A percentile compares a stretch with the other conserved stretches of the same genome.
Evolutionary conservation across 108 stramenopile species (phyloP).

Genomic region (Nannochloropsis oceanica): DNA sequence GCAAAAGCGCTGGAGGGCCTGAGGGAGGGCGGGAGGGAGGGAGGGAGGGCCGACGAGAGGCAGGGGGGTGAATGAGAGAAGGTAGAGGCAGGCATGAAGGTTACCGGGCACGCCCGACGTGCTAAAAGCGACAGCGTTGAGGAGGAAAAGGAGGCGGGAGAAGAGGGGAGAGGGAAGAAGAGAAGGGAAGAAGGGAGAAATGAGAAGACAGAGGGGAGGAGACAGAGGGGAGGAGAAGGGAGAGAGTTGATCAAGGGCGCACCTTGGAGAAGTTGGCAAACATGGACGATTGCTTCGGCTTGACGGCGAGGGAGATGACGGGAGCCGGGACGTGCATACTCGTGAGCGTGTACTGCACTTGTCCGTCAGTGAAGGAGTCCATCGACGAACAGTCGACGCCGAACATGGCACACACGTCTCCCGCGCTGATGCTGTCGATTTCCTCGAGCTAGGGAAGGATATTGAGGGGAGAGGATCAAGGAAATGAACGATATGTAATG

Average conservation of each 20-base stretch:
- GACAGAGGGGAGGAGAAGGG: not conserved
- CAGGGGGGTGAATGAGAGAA: not conserved
- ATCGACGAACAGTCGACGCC: slow-evolving; percentile 93
- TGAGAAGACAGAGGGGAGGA: not conserved
- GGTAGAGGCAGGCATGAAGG: not conserved
- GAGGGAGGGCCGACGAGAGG: not conserved
- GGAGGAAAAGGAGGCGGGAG: not conserved
- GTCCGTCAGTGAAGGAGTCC: slow-evolving; percentile 93
- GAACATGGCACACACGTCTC: slow-evolving; percentile 99
- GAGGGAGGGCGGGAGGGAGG: not conserved
- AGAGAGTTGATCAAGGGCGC: slow-evolving; percentile 64
- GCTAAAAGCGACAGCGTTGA: too few species aligned
- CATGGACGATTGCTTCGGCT: slow-evolving; percentile 62
- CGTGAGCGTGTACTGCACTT: slow-evolving; percentile 56
- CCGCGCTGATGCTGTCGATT: slow-evolving; percentile 74
- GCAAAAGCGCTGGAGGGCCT: not conserved
- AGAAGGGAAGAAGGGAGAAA: not conserved
- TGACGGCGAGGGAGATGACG: slow-evolving; percentile 89
- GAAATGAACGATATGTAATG: not conserved
- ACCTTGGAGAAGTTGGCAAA: slow-evolving; percentile 81
- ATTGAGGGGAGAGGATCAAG: not conserved
- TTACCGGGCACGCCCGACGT: too few species aligned
- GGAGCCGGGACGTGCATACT: slow-evolving; percentile 96
- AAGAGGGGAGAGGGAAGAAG: not conserved
- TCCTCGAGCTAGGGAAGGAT: slow-evolving; percentile 32